Conservation (phyloP, 805 yeast species). For the Wickerhamiella sorbophila region DNA sequence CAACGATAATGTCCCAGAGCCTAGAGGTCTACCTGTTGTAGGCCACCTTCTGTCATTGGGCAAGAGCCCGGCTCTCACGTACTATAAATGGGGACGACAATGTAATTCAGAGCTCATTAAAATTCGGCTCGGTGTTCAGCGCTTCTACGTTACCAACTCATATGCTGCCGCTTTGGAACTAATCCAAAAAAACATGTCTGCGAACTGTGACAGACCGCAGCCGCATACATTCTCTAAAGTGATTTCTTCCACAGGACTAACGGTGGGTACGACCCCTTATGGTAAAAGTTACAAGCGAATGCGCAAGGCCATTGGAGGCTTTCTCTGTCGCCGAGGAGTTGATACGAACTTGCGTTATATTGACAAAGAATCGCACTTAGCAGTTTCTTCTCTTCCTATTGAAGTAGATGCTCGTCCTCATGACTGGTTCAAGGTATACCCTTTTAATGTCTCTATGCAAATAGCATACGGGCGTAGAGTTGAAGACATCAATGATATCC, state of each 20-base stretch:
- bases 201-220: conserved; percentile 46
- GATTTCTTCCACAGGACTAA: conserved; percentile 26
- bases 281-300: conserved; percentile 1
- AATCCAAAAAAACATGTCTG: conserved; percentile 33
- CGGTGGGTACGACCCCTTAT: conserved; percentile 4
- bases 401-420: not conserved
- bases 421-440: not conserved
- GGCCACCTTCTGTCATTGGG: conserved; percentile 36
- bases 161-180: conserved; percentile 34
- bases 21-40: conserved; percentile 35
- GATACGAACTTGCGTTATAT: not conserved
- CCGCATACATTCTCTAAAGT: conserved; percentile 45
- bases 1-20: not conserved
- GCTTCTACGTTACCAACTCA: conserved; percentile 44
- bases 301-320: not conserved
- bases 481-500: not conserved
- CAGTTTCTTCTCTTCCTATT: not conserved
- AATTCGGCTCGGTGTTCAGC: conserved; percentile 37
- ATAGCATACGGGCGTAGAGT: not conserved
- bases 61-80: conserved; percentile 37
- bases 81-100: conserved; percentile 31
- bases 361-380: not conserved
- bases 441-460: not conserved
- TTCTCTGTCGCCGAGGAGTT: not conserved
- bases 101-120: conserved; percentile 37